Base-by-base conservation (phyloP, 2,329 filamentous ascomycete species). In the Trichoderma sp. region DNA sequence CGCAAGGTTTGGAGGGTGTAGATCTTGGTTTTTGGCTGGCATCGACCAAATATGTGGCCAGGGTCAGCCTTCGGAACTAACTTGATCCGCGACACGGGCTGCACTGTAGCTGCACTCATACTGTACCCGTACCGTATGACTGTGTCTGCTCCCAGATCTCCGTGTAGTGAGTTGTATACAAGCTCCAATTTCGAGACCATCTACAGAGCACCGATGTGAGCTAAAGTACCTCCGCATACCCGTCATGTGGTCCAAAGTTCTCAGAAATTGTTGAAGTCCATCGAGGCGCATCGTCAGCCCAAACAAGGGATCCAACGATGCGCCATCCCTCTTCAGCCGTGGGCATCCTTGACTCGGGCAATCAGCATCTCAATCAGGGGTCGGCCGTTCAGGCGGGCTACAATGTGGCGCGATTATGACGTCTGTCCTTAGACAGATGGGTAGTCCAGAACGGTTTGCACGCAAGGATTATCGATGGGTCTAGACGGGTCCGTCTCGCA, bases 11-110 rank as follows among this genome's bases (percentile, higher is more conserved):
- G 26, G 58, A 51, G 63, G 68, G 53, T 24, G 56, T 26, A 53
- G 73, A 82, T 82, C 81, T 82, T 73, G 75, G n/a, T 77, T 82
- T 82, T 78, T 74, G 75, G 70, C 74, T 73, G 76, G 76, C 80
- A 82, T 82, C 81, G 79, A 74, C 68, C 57, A 73, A 32, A 30
- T n/a, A 18, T 36, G n/a, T 47, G 43, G n/a, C 58, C 43, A 47
- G 71, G 71, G 64, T 68, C 43, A 57, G 39, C 30, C 43, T 24
- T 63, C 71, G 71, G 57, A 69, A 47, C 28, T 72, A 47, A 26
- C 56, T 73, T 74, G 70, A 73, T 72, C 71, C 73, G 69, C 70
- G 60, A 73, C 72, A 47, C 39, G 32, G 51, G 63, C 58, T 32
- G 34, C 34, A 36, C 34, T 36, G 34, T 36, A 3, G 6, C 34